Percentiles rank a stretch among this genome's conserved stretches.
Evolutionary conservation across 2,329 filamentous ascomycete species (phyloP).

Genomic region (Trichoderma pleuroti): DNA sequence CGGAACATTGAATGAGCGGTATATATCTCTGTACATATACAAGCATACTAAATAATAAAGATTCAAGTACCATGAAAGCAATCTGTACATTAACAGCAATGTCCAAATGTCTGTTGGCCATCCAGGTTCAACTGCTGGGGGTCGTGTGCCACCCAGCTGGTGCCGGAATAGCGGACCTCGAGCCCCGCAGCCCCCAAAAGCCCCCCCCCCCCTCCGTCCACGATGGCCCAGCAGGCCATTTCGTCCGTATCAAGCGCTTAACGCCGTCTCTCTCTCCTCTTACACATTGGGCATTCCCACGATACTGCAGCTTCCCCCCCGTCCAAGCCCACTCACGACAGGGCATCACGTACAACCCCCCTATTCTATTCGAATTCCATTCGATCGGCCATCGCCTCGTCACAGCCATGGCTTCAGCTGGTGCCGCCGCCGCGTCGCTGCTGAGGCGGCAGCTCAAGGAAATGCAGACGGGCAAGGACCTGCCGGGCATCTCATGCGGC

Average conservation of each 20-base stretch:
- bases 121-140: not conserved
- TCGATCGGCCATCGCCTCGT: not conserved
- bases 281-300: not conserved
- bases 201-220: not conserved
- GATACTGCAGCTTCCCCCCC: not conserved
- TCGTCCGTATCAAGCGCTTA: not conserved
- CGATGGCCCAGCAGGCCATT: not conserved
- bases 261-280: not conserved
- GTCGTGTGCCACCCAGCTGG: conserved; percentile 3
- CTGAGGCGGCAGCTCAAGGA: conserved; percentile 85
- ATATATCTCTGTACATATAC: not conserved
- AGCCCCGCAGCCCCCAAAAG: not conserved
- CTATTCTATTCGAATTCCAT: not conserved
- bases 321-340: not conserved
- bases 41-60: not conserved
- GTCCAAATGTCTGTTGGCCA: not conserved
- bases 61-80: not conserved
- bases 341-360: not conserved
- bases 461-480: conserved; percentile 87
- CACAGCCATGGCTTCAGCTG: conserved; percentile 39
- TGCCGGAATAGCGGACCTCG: conserved; percentile 11
- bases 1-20: not conserved
- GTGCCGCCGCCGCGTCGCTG: conserved; percentile 64
- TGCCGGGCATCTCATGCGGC: conserved; percentile 91
- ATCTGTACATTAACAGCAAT: not conserved